Conservation (phyloP, 2,329 filamentous ascomycete species). For the Teratosphaeria nubilosa region DNA sequence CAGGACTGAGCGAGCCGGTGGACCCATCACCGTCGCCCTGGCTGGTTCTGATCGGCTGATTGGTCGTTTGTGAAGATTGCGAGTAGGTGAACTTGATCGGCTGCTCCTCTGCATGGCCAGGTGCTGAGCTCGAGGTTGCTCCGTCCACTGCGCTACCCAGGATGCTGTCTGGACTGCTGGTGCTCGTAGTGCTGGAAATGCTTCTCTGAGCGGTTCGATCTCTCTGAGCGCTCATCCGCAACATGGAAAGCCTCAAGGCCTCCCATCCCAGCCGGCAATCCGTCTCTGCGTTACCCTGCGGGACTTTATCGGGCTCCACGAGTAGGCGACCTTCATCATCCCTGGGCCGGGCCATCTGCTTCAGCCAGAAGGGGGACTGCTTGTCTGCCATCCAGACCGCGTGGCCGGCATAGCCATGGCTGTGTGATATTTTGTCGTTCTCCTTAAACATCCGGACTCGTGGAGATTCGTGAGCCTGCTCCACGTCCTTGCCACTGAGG, state of each 20-base stretch:
- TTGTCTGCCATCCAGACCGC: not conserved
- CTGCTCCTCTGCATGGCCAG: not conserved
- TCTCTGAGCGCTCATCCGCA: not conserved
- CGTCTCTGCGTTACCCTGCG: not conserved
- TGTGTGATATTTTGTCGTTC: not conserved
- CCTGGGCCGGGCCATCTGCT: not conserved
- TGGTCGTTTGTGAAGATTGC: not conserved
- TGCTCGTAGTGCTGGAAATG: too few relatives aligned
- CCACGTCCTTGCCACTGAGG: not conserved
- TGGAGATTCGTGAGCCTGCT: not conserved
- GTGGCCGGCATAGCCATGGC: not conserved
- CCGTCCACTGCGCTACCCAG: not conserved
- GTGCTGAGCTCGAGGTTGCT: not conserved
- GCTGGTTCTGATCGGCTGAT: not conserved
- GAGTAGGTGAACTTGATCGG: not conserved
- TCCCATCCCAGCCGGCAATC: not conserved
- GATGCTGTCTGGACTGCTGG: too few relatives aligned
- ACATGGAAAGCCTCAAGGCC: not conserved
- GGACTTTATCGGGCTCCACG: not conserved
- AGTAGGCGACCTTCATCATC: not conserved
- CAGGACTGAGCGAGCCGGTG: not conserved
- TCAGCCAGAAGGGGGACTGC: not conserved
- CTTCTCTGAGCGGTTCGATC: not conserved
- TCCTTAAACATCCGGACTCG: not conserved
- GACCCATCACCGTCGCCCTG: too few relatives aligned